Evolutionary conservation across 441 rosid species (phyloP).

Genomic region (Macaranga tanarius): DNA sequence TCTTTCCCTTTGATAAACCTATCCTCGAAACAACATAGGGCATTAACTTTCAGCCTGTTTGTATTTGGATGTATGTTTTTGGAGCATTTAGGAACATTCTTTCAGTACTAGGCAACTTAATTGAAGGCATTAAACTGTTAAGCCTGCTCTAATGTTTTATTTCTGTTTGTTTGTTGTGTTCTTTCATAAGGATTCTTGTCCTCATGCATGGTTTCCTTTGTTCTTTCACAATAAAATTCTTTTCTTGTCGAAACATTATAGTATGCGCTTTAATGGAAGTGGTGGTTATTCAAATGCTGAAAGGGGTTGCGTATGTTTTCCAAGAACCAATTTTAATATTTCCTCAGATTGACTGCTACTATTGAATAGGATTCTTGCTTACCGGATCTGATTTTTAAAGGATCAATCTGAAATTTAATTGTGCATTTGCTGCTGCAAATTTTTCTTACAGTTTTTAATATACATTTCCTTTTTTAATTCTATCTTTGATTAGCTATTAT

Average conservation of each 20-base stretch:
- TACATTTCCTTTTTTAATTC: neutral
- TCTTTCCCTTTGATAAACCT: constrained; percentile 21
- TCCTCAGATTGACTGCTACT: neutral
- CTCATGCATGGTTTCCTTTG: neutral
- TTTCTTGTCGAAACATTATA: neutral
- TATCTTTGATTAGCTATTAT: neutral
- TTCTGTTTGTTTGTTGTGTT: neutral
- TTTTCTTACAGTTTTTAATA: constrained; percentile 6
- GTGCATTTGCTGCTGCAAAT: neutral
- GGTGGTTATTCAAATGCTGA: neutral
- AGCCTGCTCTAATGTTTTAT: neutral
- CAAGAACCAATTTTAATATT: neutral
- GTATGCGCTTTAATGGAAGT: neutral
- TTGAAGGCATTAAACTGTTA: neutral
- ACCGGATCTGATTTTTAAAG: constrained; percentile 3
- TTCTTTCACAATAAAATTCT: neutral
- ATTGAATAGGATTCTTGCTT: neutral
- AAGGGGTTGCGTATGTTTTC: neutral
- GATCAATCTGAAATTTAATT: neutral
- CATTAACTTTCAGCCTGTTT: neutral
- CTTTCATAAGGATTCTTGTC: neutral
- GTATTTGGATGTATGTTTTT: neutral
- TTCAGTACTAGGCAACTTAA: neutral
- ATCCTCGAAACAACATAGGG: neutral
- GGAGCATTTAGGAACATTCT: neutral